Conservation (phyloP, 495 filamentous ascomycete species). For the Neurospora cerealis region DNA sequence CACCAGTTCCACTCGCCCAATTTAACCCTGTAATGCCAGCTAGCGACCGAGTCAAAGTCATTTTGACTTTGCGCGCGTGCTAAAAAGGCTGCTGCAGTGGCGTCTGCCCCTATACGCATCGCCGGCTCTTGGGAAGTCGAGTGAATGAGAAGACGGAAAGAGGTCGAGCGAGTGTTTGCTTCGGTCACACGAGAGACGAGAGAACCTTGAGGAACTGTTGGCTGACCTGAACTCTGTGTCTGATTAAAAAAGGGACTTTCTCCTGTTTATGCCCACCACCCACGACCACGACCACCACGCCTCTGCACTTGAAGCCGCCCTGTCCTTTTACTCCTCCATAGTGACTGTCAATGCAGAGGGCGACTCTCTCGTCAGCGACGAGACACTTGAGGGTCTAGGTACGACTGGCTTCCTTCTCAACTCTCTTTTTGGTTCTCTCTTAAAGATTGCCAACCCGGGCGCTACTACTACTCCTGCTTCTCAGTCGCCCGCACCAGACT, state of each 20-base stretch:
- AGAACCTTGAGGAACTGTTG: conserved; percentile 7
- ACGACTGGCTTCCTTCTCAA: conserved; percentile 68
- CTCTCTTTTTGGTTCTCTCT: conserved; percentile 56
- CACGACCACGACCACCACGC: conserved; percentile 47
- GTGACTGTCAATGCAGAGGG: conserved; percentile 88
- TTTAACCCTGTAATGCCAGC: not conserved
- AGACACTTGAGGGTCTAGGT: conserved; percentile 88
- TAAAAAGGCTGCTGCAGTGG: not conserved
- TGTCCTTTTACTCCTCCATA: conserved; percentile 87
- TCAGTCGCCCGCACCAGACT: not conserved
- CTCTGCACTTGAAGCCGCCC: conserved; percentile 68
- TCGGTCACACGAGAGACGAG: not conserved
- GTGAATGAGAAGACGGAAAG: not conserved
- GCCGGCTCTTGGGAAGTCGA: not conserved
- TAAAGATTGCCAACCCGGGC: conserved; percentile 41
- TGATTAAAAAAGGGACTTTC: conserved; percentile 65
- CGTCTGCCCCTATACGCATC: not conserved
- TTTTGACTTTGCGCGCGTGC: not conserved
- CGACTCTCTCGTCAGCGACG: conserved; percentile 84
- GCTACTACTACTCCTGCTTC: not conserved
- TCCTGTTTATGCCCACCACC: conserved; percentile 72
- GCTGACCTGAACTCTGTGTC: conserved; percentile 6
- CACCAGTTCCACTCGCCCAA: not conserved
- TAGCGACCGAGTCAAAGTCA: not conserved
- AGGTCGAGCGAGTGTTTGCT: not conserved